A percentile compares a stretch with the other conserved stretches of the same genome.
Conservation (phyloP, 805 yeast species). For the Kluyveromyces nonfermentans region DNA sequence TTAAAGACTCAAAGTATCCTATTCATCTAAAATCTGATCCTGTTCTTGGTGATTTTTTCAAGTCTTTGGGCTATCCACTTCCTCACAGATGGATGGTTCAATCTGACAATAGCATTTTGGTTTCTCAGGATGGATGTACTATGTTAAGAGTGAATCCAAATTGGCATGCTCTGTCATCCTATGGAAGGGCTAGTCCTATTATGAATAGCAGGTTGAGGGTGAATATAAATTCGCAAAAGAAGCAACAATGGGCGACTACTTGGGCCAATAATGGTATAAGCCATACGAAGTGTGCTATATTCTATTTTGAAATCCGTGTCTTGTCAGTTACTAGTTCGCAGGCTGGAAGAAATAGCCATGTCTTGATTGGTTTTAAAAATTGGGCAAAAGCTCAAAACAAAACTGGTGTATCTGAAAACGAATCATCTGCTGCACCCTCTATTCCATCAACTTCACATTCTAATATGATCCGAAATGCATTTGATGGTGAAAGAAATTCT, state of each 20-base stretch:
- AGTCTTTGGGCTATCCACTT: constrained; percentile 19
- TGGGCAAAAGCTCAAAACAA: constrained; percentile 3
- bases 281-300: constrained; percentile 17
- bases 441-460: constrained; percentile 5
- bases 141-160: constrained; percentile 20
- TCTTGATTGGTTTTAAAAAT: constrained; percentile 23
- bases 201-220: constrained; percentile 17
- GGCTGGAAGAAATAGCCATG: constrained; percentile 20
- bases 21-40: constrained; percentile 13
- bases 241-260: constrained; percentile 21
- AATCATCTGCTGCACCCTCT: constrained; percentile 1
- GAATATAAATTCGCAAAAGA: constrained; percentile 11
- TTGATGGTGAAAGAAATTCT: constrained; percentile 3
- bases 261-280: constrained; percentile 23
- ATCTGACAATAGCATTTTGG: constrained; percentile 16
- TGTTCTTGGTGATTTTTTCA: constrained; percentile 18
- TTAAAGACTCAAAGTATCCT: constrained; percentile 7
- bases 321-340: constrained; percentile 19
- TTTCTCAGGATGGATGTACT: constrained; percentile 24
- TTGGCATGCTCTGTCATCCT: constrained; percentile 17
- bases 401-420: neutral
- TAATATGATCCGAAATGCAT: constrained; percentile 6
- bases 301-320: constrained; percentile 24
- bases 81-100: constrained; percentile 24
- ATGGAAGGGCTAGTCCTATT: constrained; percentile 13